Base-by-base conservation (phyloP, 106 monocot genomes). In the Vanilla planifolia region DNA sequence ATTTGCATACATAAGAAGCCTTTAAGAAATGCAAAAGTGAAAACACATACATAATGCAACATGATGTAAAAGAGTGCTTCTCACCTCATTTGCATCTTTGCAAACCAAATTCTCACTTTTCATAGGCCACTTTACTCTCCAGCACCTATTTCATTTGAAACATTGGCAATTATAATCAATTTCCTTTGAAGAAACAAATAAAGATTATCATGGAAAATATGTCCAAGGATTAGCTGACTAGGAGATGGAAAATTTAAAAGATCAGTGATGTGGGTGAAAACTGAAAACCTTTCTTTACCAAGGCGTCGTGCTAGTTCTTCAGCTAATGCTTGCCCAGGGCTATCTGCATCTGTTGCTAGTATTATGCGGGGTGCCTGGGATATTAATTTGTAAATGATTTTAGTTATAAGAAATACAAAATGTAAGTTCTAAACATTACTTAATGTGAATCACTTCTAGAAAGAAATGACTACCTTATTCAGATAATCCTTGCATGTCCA, bases 71-170 rank as follows among this genome's bases (percentile, higher is more conserved):
- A 36, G 17, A 35, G 20, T 3, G 21, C 21, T 5, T 53, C 37
- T 37, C 16, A 75, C 77, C 77, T 77, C 77, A 67, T 77, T 77
- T 66, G 77, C 77, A 58, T 77, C 77, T 55, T 77, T 77, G 70
- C 71, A 77, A 41, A 71, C 67, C 36, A 67, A 66, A 46, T 25
- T 57, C 39, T 8, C 41, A 55, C 41, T 55, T 62, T 77, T 77
- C 45, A 22, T 63, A 48, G 77, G 77, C 77, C 77, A 77, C 4
- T 48, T 55, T 35, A 77, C 66, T 56, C 77, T 71, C 77, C 77
- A 77, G 48, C 77, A 77, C 50, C 77, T 77, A 39, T 10, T 61
- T 66, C 26, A 27, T 22, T 75, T 58, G 35, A 57, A 36, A 36
- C 1, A 34, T 35, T 51, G n/a, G n/a, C n/a, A n/a, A n/a, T n/a